A percentile compares a stretch with the other conserved stretches of the same genome.
Evolutionary conservation across 345 rosid genomes (phyloP).

Genomic region (Streptanthus diversifolius): DNA sequence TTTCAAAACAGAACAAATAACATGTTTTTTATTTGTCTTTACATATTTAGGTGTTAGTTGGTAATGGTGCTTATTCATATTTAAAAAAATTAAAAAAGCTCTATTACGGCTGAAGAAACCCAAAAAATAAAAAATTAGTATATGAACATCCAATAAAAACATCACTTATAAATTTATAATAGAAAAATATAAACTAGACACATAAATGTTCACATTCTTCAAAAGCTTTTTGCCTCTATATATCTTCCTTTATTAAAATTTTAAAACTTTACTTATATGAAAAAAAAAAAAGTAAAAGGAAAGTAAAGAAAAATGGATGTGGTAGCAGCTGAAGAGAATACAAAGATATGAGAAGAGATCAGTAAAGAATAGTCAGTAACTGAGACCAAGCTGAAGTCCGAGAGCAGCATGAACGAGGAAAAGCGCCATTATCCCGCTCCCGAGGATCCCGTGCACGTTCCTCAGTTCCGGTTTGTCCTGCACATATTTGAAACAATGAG

Average conservation of each 20-base stretch:
- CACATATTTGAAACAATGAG: not conserved
- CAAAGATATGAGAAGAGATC: slow-evolving; percentile 5
- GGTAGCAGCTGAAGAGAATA: slow-evolving; percentile 6
- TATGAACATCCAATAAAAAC: not conserved
- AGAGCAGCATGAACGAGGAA: slow-evolving; percentile 75
- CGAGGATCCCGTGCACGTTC: slow-evolving; percentile 79
- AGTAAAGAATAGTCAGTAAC: slow-evolving; percentile 42
- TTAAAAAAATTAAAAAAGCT: no score
- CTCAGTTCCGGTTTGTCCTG: slow-evolving; percentile 83
- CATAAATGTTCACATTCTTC: not conserved
- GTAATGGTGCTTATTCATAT: no score
- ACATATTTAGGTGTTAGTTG: not conserved
- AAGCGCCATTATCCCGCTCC: slow-evolving; percentile 87
- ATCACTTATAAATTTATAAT: not conserved
- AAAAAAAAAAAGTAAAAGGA: no score
- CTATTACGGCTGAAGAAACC: no score
- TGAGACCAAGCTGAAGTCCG: slow-evolving; percentile 89
- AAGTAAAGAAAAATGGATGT: not conserved
- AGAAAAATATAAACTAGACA: not conserved
- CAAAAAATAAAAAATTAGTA: not conserved
- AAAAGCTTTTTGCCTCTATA: not conserved
- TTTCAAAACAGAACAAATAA: not conserved
- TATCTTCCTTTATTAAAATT: no score
- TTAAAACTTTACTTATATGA: no score
- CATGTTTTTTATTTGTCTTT: not conserved